These are phyloP conservation scores for Rhizophagus prolifer DNA, from an alignment of 192 early-diverging fungal species.

Conservation along the genomic window DNA sequence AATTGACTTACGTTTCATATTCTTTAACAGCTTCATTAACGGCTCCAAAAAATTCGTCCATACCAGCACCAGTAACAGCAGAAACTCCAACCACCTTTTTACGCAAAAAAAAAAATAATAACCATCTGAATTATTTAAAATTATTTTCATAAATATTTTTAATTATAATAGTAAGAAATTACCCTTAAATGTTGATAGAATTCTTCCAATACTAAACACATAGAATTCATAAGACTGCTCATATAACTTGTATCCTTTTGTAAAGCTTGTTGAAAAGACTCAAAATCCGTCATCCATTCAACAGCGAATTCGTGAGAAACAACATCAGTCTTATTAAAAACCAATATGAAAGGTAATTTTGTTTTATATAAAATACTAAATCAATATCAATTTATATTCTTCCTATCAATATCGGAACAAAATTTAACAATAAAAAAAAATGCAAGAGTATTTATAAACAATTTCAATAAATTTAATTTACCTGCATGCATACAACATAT, in stretches of 20 bases:
- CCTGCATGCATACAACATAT: slow-evolving; percentile 97
- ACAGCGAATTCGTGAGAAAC: slow-evolving; percentile 86
- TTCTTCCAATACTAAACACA: slow-evolving; percentile 96
- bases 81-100: slow-evolving; percentile 78
- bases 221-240: slow-evolving; percentile 89
- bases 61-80: slow-evolving; percentile 90
- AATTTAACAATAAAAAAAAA: background rate
- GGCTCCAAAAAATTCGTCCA: slow-evolving; percentile 83
- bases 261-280: slow-evolving; percentile 87
- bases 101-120: background rate
- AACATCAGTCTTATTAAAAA: slow-evolving; percentile 97
- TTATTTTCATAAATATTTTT: background rate
- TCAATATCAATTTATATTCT: background rate
- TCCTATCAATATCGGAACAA: background rate
- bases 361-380: slow-evolving; percentile 93
- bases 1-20: slow-evolving; percentile 64
- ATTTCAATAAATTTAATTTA: background rate
- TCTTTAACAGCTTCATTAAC: slow-evolving; percentile 80
- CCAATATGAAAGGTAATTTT: slow-evolving; percentile 90
- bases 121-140: background rate
- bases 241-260: slow-evolving; percentile 84
- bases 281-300: slow-evolving; percentile 97
- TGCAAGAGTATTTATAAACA: background rate
- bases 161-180: background rate
- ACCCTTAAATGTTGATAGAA: slow-evolving; percentile 78